Evolutionary conservation across 441 rosid genomes (phyloP).

Genomic region (Gossypium laxum): DNA sequence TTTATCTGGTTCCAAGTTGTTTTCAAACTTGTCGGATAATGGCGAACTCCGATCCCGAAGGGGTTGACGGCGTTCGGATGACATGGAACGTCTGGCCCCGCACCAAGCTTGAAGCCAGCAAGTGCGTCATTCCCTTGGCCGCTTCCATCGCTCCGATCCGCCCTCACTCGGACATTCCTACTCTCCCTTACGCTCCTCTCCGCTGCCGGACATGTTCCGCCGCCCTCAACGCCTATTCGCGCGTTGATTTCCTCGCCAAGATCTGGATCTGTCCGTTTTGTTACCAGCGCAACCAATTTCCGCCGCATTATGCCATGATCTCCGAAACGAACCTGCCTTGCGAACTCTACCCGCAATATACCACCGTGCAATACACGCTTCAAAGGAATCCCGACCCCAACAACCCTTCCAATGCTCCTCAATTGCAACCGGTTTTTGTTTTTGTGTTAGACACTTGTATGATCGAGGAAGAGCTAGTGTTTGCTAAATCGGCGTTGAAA

Average conservation of each 20-base stretch:
- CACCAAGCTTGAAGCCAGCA: conserved; percentile 84
- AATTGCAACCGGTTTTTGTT: conserved; percentile 52
- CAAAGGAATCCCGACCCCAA: conserved; percentile 27
- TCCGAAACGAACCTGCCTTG: conserved; percentile 80
- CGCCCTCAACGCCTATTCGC: conserved; percentile 55
- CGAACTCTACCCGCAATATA: conserved; percentile 79
- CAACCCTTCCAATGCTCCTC: conserved; percentile 20
- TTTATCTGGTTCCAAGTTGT: background rate
- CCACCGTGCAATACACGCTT: conserved; percentile 62
- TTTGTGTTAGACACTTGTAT: conserved; percentile 82
- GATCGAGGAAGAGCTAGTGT: conserved; percentile 85
- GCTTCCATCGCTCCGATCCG: conserved; percentile 85
- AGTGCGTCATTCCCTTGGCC: conserved; percentile 95
- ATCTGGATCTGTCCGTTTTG: conserved; percentile 98
- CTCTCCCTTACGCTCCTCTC: conserved; percentile 76
- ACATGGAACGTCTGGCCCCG: conserved; percentile 97
- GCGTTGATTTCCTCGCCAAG: conserved; percentile 78
- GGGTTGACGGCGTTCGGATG: conserved; percentile 89
- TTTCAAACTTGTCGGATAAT: conserved; percentile 58
- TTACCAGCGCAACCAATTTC: conserved; percentile 67
- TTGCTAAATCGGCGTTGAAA: conserved; percentile 61
- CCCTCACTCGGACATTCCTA: conserved; percentile 56
- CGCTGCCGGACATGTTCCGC: conserved; percentile 71
- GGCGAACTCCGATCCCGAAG: conserved; percentile 71
- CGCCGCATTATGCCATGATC: conserved; percentile 67